Percentiles rank a stretch among this genome's conserved stretches.
These are phyloP conservation scores for Cercospora janseana DNA, from an alignment of 2,329 filamentous ascomycete genomes.

Conservation along the genomic window DNA sequence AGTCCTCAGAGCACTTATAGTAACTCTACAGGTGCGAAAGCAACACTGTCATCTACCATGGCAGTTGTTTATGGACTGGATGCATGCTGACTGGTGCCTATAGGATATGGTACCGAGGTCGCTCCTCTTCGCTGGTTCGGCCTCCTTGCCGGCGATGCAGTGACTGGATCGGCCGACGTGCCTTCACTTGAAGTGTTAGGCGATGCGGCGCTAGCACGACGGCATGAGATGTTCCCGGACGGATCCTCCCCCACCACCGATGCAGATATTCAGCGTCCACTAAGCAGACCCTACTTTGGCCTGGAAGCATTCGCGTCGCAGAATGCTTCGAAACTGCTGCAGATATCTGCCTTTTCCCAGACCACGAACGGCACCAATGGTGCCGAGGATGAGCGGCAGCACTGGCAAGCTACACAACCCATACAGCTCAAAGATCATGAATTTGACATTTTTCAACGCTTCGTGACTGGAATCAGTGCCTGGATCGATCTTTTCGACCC, in stretches of 20 bases:
- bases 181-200: slow-evolving; percentile 28
- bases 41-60: background rate
- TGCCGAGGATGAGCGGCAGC: slow-evolving; percentile 27
- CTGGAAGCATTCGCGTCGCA: slow-evolving; percentile 29
- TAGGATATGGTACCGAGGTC: slow-evolving; percentile 37
- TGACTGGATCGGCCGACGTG: slow-evolving; percentile 30
- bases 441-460: slow-evolving; percentile 42
- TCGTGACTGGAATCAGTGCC: slow-evolving; percentile 39
- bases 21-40: slow-evolving; percentile 26
- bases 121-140: slow-evolving; percentile 53
- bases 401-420: slow-evolving; percentile 31
- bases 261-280: background rate
- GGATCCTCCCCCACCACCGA: slow-evolving; percentile 14
- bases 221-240: slow-evolving; percentile 26
- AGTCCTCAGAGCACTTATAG: slow-evolving; percentile 33
- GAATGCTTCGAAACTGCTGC: slow-evolving; percentile 28
- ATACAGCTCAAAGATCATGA: slow-evolving; percentile 40
- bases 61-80: no score
- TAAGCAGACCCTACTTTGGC: slow-evolving; percentile 15
- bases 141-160: slow-evolving; percentile 47
- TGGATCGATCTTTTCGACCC: slow-evolving; percentile 50
- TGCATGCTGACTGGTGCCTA: no score
- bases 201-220: slow-evolving; percentile 28
- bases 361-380: slow-evolving; percentile 18
- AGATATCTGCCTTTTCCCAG: slow-evolving; percentile 28